A percentile compares a stretch with the other conserved stretches of the same genome.
These are phyloP conservation scores for Ustilago tritici DNA, from an alignment of 1,284 basidiomycete genomes.

Conservation along the genomic window DNA sequence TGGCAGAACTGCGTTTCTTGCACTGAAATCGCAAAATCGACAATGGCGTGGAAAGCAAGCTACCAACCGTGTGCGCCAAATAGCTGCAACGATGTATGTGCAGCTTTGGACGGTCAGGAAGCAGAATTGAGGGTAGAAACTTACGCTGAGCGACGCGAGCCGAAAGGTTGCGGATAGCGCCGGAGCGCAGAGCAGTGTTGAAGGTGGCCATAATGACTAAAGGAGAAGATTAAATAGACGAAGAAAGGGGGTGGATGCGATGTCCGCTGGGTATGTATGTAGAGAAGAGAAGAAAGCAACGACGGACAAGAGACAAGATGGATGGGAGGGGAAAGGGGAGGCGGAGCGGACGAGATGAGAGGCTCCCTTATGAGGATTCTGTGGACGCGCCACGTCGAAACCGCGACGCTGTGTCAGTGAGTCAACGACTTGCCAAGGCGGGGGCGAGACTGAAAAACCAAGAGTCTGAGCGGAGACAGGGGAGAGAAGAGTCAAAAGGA, in stretches of 20 bases:
- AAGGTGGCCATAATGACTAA: slow-evolving; percentile 42
- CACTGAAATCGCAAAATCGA: background rate
- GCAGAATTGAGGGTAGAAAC: slow-evolving; percentile 9
- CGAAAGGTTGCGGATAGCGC: slow-evolving; percentile 50
- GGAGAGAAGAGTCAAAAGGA: slow-evolving; percentile 4
- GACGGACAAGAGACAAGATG: slow-evolving; percentile 7
- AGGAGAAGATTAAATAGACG: slow-evolving; percentile 6
- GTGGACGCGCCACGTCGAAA: slow-evolving; percentile 22
- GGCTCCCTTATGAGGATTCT: slow-evolving; percentile 26
- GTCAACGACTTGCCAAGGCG: background rate
- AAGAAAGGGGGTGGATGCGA: background rate
- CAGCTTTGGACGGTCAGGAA: background rate
- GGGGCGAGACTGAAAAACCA: background rate
- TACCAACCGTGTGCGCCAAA: background rate
- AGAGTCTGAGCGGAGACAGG: background rate
- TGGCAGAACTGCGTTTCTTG: background rate
- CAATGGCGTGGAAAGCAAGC: background rate
- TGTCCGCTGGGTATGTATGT: slow-evolving; percentile 25
- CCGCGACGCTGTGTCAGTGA: slow-evolving; percentile 15
- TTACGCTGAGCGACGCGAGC: slow-evolving; percentile 51
- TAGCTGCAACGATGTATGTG: background rate
- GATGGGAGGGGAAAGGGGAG: background rate
- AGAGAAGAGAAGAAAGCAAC: slow-evolving; percentile 9
- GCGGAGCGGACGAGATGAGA: background rate
- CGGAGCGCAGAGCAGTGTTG: slow-evolving; percentile 51